A percentile compares a stretch with the other conserved stretches of the same genome.
phyloP scores from a whole-genome alignment of 148 eudicot species.

The Camellia lanceoleosa region DNA sequence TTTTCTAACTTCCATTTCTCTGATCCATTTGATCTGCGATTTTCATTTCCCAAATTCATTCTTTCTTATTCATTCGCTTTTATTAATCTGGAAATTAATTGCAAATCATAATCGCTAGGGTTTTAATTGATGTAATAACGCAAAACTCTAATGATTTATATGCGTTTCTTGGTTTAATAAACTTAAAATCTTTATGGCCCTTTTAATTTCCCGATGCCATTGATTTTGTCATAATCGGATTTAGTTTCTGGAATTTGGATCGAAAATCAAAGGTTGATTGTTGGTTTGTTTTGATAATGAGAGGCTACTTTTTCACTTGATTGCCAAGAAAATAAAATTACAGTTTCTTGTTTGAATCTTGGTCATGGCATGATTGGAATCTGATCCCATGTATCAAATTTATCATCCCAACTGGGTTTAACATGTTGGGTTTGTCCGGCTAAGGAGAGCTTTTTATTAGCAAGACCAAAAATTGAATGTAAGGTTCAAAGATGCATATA shows the following conservation, averaged over 20 bases:
- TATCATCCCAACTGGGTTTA: not conserved
- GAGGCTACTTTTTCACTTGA: not conserved
- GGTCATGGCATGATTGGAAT: not conserved
- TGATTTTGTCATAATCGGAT: not conserved
- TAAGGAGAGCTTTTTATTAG: not conserved
- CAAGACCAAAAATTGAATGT: not conserved
- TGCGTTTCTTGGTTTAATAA: not conserved
- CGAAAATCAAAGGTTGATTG: not conserved
- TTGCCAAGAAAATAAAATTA: not conserved
- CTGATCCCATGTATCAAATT: not conserved
- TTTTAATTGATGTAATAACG: slow-evolving; percentile 3
- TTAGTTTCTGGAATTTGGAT: not conserved
- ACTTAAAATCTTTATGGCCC: not conserved
- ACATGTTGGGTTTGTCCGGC: not conserved
- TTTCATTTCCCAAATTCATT: too few relatives aligned
- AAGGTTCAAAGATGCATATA: not conserved
- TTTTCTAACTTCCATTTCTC: not conserved
- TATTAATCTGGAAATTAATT: not conserved
- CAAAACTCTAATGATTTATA: not conserved
- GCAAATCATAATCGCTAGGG: not conserved
- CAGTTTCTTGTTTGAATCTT: not conserved
- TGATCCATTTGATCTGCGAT: too few relatives aligned
- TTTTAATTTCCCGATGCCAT: not conserved
- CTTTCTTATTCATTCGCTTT: not conserved
- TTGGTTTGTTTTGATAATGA: not conserved